Percentiles rank a stretch among this genome's conserved stretches.
Conservation (phyloP, 192 early-diverging fungal species). For the Entomortierella parvispora region DNA sequence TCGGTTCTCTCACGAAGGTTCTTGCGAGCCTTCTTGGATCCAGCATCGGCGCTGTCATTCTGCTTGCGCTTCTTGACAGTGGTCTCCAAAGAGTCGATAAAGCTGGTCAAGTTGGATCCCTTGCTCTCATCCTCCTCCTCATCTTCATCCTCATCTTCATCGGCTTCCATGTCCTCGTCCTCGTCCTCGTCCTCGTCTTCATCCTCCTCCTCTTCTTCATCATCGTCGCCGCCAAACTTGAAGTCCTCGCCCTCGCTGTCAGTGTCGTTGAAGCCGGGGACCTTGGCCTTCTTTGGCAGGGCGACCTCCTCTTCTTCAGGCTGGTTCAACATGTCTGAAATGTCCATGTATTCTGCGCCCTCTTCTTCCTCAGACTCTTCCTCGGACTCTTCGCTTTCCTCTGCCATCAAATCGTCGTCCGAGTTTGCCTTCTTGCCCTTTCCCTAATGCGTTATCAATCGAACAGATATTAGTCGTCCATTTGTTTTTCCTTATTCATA, state of each 20-base stretch:
- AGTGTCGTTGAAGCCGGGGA: constrained; percentile 50
- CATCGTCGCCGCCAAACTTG: constrained; percentile 28
- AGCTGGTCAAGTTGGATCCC: constrained; percentile 64
- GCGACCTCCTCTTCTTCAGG: constrained; percentile 31
- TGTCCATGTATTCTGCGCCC: constrained; percentile 48
- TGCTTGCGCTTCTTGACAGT: constrained; percentile 58
- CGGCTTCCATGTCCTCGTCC: constrained; percentile 49
- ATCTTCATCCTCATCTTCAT: constrained; percentile 52
- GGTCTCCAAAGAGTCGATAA: constrained; percentile 74
- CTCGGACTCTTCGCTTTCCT: constrained; percentile 49
- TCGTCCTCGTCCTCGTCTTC: constrained; percentile 47
- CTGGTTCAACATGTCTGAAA: constrained; percentile 50
- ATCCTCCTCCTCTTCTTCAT: constrained; percentile 28
- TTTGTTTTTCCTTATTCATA: not conserved
- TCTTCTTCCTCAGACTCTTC: constrained; percentile 55
- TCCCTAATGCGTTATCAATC: constrained; percentile 1
- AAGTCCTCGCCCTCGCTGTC: constrained; percentile 50
- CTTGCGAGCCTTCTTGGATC: constrained; percentile 60
- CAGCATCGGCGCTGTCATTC: constrained; percentile 32
- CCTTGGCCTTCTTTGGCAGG: constrained; percentile 53
- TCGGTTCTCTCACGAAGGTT: constrained; percentile 70
- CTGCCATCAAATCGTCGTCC: constrained; percentile 47
- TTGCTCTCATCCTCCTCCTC: constrained; percentile 60
- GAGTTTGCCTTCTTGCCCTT: constrained; percentile 27
- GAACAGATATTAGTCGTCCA: not conserved